A percentile compares a stretch with the other conserved stretches of the same genome.
These are phyloP conservation scores for Marasmius fiardii DNA, from an alignment of 1,284 basidiomycete species.

Conservation along the genomic window DNA sequence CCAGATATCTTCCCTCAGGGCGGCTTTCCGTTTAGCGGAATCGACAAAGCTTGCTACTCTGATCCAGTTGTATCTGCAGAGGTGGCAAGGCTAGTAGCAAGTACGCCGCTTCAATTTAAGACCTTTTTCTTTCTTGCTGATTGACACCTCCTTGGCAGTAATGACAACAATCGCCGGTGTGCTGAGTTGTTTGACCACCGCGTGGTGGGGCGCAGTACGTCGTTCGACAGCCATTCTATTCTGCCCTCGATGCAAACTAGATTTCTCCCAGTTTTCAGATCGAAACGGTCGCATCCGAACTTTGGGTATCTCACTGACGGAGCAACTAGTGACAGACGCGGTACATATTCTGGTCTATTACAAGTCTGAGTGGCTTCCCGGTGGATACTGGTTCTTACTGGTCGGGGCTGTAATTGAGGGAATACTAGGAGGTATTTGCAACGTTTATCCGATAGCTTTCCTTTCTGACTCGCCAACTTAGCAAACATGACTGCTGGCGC, in stretches of 20 bases:
- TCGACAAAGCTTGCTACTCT: slow-evolving; percentile 48
- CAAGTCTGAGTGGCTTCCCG: slow-evolving; percentile 60
- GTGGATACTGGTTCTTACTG: slow-evolving; percentile 83
- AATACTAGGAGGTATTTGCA: slow-evolving; percentile 74
- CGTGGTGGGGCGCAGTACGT: slow-evolving; percentile 77
- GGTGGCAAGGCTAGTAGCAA: slow-evolving; percentile 64
- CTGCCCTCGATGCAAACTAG: not conserved
- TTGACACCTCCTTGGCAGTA: slow-evolving; percentile 38
- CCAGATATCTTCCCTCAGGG: slow-evolving; percentile 54
- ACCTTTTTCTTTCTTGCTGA: not conserved
- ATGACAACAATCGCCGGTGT: slow-evolving; percentile 72
- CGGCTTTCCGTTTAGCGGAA: not conserved
- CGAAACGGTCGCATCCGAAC: slow-evolving; percentile 70
- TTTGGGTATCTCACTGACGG: slow-evolving; percentile 59
- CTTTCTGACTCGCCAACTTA: slow-evolving; percentile 22
- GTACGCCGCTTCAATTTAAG: slow-evolving; percentile 45
- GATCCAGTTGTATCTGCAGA: slow-evolving; percentile 73
- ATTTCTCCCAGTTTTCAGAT: slow-evolving; percentile 63
- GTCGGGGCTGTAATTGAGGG: slow-evolving; percentile 76
- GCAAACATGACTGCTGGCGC: slow-evolving; percentile 48
- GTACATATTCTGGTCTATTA: slow-evolving; percentile 65
- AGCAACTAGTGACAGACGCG: slow-evolving; percentile 63
- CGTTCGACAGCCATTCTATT: not conserved
- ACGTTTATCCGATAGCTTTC: not conserved
- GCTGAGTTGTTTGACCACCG: slow-evolving; percentile 71